Base-by-base conservation (phyloP, 257 asterid species). In the Rhazya stricta region DNA sequence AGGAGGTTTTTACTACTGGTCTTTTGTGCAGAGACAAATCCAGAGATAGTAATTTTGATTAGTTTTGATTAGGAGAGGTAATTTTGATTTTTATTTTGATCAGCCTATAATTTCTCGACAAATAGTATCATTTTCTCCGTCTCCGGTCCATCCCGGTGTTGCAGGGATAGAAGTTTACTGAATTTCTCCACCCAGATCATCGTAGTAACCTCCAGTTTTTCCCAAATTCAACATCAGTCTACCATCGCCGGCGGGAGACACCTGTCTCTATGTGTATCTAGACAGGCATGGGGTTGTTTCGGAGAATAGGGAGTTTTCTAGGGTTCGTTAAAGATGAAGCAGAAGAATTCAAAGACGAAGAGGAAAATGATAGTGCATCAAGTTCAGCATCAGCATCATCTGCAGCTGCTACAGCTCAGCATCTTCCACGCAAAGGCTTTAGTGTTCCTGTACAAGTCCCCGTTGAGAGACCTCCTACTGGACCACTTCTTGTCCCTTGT, bases 371-470 rank as follows among this genome's bases (percentile, higher is more conserved):
- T 4, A 75, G 69, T 62, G 83, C 76, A 66, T 58, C 86, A 11
- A 74, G 89, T 1, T 57, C 80, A 12, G 34, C 54, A 9, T 48
- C 56, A 16, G 75, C n/a, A 25, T 18, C 72, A n/a, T 1, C 48
- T 10, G 61, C 76, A 6, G 74, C 77, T 9, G 76, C 83, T 4
- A 84, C 83, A 80, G 80, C 86, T 81, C 87, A 84, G 80, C 88
- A 83, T 60, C 78, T 75, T 73, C 86, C 84, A 1, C 91, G 92
- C n/a, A 89, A 82, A 76, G 97, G 97, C 69, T 90, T 89, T 80
- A 75, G 94, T 83, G 93, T 92, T 30, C 90, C 96, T 18, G 89
- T 85, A 77, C 93, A 88, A 76, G 86, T 92, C 32, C 85, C 90
- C 25, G 92, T 86, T 37, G 96, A 92, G 18, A 79, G 74, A 71